Conservation (phyloP, 768 basidiomycete species). For the Lentinula sp. region DNA sequence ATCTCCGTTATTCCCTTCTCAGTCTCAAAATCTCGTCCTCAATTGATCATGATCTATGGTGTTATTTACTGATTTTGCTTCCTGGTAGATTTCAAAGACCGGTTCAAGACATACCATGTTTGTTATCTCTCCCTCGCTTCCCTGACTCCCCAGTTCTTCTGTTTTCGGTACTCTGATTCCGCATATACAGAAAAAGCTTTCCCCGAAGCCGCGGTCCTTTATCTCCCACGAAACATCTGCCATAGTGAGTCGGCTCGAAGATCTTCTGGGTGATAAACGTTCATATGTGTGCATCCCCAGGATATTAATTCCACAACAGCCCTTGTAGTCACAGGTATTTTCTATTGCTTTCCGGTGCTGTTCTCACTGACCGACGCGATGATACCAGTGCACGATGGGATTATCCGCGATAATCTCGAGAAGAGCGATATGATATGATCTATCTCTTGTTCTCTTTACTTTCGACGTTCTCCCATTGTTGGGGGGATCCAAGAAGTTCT, state of each 20-base stretch:
- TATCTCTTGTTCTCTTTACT: constrained; percentile 8
- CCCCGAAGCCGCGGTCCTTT: constrained; percentile 52
- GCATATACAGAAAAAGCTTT: constrained; percentile 42
- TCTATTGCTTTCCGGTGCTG: background rate
- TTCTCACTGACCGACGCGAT: background rate
- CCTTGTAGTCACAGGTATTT: constrained; percentile 5
- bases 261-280: too few species aligned
- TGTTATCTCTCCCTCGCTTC: constrained; percentile 13
- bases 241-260: constrained; percentile 38
- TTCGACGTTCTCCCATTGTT: too few species aligned
- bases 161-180: background rate
- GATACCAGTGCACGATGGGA: constrained; percentile 4
- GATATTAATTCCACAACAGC: constrained; percentile 5
- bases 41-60: background rate
- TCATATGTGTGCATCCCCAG: background rate
- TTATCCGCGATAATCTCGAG: constrained; percentile 4
- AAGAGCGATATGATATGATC: constrained; percentile 5
- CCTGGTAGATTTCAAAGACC: constrained; percentile 58
- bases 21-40: too few species aligned
- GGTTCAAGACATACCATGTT: constrained; percentile 60
- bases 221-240: constrained; percentile 69
- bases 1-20: background rate
- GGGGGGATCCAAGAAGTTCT: too few species aligned
- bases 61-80: background rate
- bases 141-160: background rate